Evolutionary conservation across 2,329 filamentous ascomycete species (phyloP).

Genomic region (Claviceps sp.): DNA sequence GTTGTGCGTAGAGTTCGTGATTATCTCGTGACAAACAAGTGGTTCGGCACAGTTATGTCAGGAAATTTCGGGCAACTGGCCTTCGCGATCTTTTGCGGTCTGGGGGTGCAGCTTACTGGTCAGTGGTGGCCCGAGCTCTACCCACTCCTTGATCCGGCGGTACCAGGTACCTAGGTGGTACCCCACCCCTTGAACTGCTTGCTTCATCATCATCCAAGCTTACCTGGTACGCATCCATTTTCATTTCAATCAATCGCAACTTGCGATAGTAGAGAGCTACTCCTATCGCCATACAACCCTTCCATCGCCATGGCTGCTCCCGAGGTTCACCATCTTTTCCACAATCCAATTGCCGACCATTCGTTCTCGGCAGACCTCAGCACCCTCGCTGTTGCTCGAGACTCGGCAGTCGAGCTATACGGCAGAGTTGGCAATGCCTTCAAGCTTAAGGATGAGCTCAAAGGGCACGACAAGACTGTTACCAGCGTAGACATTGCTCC

Average conservation of each 20-base stretch:
- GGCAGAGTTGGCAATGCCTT: conserved; percentile 58
- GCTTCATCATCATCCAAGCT: neutral
- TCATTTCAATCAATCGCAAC: neutral
- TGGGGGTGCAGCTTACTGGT: neutral
- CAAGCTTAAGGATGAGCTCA: conserved; percentile 79
- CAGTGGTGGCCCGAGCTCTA: neutral
- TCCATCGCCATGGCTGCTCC: conserved; percentile 57
- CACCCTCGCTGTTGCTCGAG: conserved; percentile 80
- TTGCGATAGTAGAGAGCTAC: conserved; percentile 89
- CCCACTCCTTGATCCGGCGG: neutral
- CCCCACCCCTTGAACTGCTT: conserved; percentile 4
- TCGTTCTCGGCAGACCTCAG: conserved; percentile 89
- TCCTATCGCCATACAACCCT: conserved; percentile 24
- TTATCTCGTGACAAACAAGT: neutral
- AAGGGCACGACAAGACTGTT: conserved; percentile 93
- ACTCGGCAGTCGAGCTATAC: conserved; percentile 85
- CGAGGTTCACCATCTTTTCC: conserved; percentile 94
- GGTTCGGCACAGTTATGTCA: neutral
- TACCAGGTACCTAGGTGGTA: too few relatives aligned
- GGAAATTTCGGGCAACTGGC: conserved; percentile 2
- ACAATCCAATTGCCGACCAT: conserved; percentile 91
- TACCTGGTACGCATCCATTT: neutral
- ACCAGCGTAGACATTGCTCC: conserved; percentile 94
- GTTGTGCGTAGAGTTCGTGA: neutral
- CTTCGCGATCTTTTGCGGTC: conserved; percentile 2